These are phyloP conservation scores for Quercus variabilis DNA, from an alignment of 306 rosid genomes.

Conservation along the genomic window DNA sequence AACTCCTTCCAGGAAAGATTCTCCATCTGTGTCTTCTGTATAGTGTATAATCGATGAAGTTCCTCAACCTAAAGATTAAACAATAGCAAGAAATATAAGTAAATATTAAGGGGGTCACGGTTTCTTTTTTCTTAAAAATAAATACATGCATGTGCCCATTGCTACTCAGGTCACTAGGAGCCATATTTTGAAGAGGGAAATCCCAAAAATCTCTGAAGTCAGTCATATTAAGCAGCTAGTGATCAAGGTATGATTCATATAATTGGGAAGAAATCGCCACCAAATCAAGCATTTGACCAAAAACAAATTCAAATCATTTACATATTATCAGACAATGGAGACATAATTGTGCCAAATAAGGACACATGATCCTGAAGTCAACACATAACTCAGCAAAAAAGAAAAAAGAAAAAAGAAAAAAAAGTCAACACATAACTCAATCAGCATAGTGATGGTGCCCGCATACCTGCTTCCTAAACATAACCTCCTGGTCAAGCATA, in stretches of 20 bases:
- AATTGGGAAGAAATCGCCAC: background rate
- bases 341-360: background rate
- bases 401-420: too few relatives aligned
- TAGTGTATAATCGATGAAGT: slow-evolving; percentile 50
- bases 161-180: background rate
- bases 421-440: background rate
- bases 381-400: background rate
- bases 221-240: background rate
- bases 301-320: background rate
- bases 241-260: background rate
- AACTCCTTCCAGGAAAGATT: slow-evolving; percentile 27
- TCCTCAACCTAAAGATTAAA: slow-evolving; percentile 45
- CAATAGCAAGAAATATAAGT: background rate
- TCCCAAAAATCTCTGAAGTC: background rate
- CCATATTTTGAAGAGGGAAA: background rate
- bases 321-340: background rate
- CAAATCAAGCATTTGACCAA: background rate
- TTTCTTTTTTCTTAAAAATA: background rate
- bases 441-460: background rate
- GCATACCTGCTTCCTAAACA: slow-evolving; percentile 53
- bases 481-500: slow-evolving; percentile 54
- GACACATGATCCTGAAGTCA: background rate
- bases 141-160: background rate
- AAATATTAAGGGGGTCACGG: too few relatives aligned
- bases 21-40: slow-evolving; percentile 49